These are phyloP conservation scores for Kodamaea sp. DNA, from an alignment of 1,139 yeast species.

Conservation along the genomic window DNA sequence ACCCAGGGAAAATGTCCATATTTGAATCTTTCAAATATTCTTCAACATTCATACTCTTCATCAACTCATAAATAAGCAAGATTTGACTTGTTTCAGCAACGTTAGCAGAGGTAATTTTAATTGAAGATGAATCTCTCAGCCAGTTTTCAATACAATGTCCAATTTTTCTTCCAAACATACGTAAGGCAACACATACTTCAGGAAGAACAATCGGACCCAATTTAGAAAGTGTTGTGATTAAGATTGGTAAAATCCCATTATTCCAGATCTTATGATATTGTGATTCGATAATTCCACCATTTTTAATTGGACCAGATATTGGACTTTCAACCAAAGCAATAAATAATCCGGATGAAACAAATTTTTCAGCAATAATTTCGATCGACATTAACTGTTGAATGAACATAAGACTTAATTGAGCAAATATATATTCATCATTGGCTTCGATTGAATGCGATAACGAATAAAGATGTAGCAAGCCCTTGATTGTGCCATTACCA, in stretches of 20 bases:
- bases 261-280: slow-evolving; percentile 75
- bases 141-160: slow-evolving; percentile 63
- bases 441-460: slow-evolving; percentile 61
- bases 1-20: slow-evolving; percentile 51
- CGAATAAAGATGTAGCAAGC: slow-evolving; percentile 64
- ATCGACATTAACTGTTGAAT: slow-evolving; percentile 66
- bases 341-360: slow-evolving; percentile 64
- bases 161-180: slow-evolving; percentile 65
- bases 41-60: slow-evolving; percentile 47
- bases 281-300: slow-evolving; percentile 54
- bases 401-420: slow-evolving; percentile 68
- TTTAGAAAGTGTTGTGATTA: slow-evolving; percentile 55
- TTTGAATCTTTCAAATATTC: slow-evolving; percentile 34
- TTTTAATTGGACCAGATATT: slow-evolving; percentile 61
- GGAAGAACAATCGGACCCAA: slow-evolving; percentile 64
- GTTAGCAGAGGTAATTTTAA: slow-evolving; percentile 59
- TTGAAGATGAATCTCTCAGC: slow-evolving; percentile 54
- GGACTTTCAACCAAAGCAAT: slow-evolving; percentile 73
- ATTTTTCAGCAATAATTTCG: slow-evolving; percentile 60
- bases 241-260: slow-evolving; percentile 71
- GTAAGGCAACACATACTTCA: slow-evolving; percentile 62
- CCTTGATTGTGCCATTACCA: slow-evolving; percentile 58
- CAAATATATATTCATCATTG: slow-evolving; percentile 64
- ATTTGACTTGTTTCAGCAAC: slow-evolving; percentile 79
- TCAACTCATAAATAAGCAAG: slow-evolving; percentile 59